Evolutionary conservation across 1,284 basidiomycete species (phyloP), one percentile per base, ranked within the genome.

Genomic region (Boletus smithii): DNA sequence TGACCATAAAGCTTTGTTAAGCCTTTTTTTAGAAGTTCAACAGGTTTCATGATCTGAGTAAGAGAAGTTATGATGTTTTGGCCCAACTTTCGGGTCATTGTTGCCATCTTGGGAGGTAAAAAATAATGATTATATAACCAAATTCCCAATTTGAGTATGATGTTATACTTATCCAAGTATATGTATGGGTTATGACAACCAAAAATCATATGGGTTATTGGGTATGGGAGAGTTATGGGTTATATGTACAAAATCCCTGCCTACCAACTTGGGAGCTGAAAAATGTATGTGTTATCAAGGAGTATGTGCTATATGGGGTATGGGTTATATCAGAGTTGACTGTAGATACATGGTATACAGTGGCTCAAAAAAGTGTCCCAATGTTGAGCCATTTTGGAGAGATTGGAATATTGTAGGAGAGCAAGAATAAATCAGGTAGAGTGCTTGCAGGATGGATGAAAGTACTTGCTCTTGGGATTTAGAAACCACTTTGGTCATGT

Each of bases 221-320:
- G 44, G 31, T 55, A 51, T 44, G 30, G 37, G n/a, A 26, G 43
- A 29, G n/a, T 9, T 39, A 49, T 53, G 14, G 37, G 41, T 38
- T 55, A 48, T 52, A 0, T 0, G 1, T 6, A 26, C 5, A 0
- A 46, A 49, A 27, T 50, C 33, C 23, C 48, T 30, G 31, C 44
- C 38, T 31, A 56, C 48, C 26, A 42, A 56, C 33, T 51, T 20
- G 37, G 46, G 40, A 55, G 46, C 37, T 1, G 1, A 44, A 55
- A 55, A 50, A 48, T 2, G 6, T 56, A 55, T 53, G 36, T 0
- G 23, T 36, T 50, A 46, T 46, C 0, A 47, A 26, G 23, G 51
- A 53, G 44, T 56, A 56, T 55, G 33, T 5, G 30, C 48, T 56
- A 48, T 32, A 9, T 4, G 11, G 9, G 26, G 36, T 51, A 51